Evolutionary conservation across 2,329 filamentous ascomycete genomes (phyloP).

Genomic region (Calonectria multiphialidica): DNA sequence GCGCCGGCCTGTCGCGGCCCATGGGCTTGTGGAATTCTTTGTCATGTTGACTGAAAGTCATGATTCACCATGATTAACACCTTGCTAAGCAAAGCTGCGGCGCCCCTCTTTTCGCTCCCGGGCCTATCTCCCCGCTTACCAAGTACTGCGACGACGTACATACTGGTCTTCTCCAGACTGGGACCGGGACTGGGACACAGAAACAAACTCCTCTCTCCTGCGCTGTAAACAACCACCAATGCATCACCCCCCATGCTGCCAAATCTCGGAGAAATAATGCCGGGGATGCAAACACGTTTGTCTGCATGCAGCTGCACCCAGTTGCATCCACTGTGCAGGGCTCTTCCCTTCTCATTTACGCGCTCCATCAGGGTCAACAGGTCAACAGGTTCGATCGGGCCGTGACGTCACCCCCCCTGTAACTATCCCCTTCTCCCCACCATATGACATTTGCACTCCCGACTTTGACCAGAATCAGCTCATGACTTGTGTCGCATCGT

Average conservation of each 20-base stretch:
- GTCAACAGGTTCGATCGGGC: neutral
- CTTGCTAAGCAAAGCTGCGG: neutral
- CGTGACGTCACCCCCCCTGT: neutral
- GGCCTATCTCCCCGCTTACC: too few species aligned
- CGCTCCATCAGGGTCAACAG: neutral
- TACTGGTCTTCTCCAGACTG: too few species aligned
- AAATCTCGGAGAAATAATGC: conserved; percentile 5
- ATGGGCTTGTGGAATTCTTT: conserved; percentile 3
- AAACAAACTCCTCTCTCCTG: too few species aligned
- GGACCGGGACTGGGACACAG: too few species aligned
- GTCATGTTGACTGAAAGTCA: neutral
- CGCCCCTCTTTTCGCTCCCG: neutral
- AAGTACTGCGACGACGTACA: too few species aligned
- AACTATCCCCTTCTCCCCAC: neutral
- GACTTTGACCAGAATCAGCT: neutral
- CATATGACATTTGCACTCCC: neutral
- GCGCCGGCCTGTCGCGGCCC: neutral
- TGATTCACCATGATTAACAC: neutral
- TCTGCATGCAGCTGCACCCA: neutral
- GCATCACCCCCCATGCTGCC: neutral
- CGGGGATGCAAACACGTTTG: neutral
- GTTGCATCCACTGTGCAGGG: too few species aligned
- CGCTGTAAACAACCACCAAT: neutral
- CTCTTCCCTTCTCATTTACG: neutral
- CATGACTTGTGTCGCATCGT: neutral